Percentiles rank a stretch among this genome's conserved stretches.
These are phyloP conservation scores for Zymoseptoria crescenta DNA, from an alignment of 2,329 filamentous ascomycete genomes.

Conservation along the genomic window DNA sequence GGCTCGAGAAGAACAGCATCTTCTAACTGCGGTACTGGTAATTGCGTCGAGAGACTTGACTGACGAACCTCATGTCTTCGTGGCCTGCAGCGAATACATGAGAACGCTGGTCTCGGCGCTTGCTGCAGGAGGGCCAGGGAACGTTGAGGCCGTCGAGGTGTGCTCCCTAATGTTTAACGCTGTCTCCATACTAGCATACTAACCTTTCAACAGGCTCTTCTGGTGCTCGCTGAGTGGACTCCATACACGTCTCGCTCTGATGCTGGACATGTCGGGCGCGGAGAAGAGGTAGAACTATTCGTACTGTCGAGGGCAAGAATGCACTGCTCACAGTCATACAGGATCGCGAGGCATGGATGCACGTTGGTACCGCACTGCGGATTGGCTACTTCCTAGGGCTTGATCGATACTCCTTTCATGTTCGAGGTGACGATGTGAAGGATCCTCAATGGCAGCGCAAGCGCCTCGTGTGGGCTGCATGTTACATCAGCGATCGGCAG, in stretches of 20 bases:
- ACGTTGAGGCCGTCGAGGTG: constrained; percentile 60
- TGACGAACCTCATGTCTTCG: constrained; percentile 55
- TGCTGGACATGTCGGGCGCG: constrained; percentile 57
- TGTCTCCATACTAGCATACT: neutral
- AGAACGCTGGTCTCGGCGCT: constrained; percentile 59
- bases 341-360: constrained; percentile 69
- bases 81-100: constrained; percentile 62
- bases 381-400: constrained; percentile 63
- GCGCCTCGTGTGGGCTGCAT: constrained; percentile 60
- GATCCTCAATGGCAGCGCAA: constrained; percentile 55
- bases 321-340: neutral
- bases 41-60: constrained; percentile 65
- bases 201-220: constrained; percentile 38
- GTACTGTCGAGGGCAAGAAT: neutral
- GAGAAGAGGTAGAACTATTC: constrained; percentile 46
- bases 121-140: constrained; percentile 57
- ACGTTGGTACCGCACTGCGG: constrained; percentile 61
- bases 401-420: constrained; percentile 59
- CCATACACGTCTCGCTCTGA: constrained; percentile 55
- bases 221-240: constrained; percentile 66
- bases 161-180: neutral
- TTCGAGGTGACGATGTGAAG: constrained; percentile 49
- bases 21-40: constrained; percentile 62
- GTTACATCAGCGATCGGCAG: constrained; percentile 59
- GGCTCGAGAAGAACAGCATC: constrained; percentile 55